Evolutionary conservation across 495 filamentous ascomycete genomes (phyloP).

Genomic region (Penicillium bialowiezense): DNA sequence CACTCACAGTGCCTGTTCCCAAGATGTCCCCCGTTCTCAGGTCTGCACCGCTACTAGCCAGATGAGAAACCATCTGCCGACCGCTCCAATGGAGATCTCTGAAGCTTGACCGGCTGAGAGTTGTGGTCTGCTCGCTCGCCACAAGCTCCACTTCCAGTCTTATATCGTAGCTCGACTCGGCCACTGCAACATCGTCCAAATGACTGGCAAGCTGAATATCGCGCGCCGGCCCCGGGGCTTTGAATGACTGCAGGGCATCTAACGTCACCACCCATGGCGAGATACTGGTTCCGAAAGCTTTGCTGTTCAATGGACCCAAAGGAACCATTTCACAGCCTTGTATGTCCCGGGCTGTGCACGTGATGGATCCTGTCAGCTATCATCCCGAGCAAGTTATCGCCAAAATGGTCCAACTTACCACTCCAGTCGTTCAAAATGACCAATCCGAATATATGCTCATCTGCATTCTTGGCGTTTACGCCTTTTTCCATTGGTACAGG

Average conservation of each 20-base stretch:
- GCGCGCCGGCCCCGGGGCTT: constrained; percentile 49
- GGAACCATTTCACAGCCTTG: constrained; percentile 36
- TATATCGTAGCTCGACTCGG: constrained; percentile 64
- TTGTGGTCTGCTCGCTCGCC: constrained; percentile 54
- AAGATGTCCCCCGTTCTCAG: constrained; percentile 74
- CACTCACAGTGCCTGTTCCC: constrained; percentile 81
- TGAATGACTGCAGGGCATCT: constrained; percentile 69
- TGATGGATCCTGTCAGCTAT: not conserved
- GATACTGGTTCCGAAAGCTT: constrained; percentile 80
- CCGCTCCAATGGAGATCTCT: constrained; percentile 76
- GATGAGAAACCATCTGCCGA: constrained; percentile 83
- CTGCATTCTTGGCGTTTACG: constrained; percentile 49
- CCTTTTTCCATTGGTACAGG: constrained; percentile 13
- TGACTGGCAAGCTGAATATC: constrained; percentile 57
- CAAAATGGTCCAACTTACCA: constrained; percentile 52
- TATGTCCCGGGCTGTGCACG: constrained; percentile 31
- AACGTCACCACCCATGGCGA: constrained; percentile 79
- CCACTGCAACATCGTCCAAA: constrained; percentile 48
- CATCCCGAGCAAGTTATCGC: not conserved
- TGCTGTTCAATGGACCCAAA: constrained; percentile 50
- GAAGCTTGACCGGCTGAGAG: constrained; percentile 56
- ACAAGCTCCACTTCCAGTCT: constrained; percentile 63
- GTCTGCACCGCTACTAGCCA: constrained; percentile 71
- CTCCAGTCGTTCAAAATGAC: constrained; percentile 91
- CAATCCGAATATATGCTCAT: constrained; percentile 74